These are phyloP conservation scores for Podospora australis DNA, from an alignment of 495 filamentous ascomycete species.

Conservation along the genomic window DNA sequence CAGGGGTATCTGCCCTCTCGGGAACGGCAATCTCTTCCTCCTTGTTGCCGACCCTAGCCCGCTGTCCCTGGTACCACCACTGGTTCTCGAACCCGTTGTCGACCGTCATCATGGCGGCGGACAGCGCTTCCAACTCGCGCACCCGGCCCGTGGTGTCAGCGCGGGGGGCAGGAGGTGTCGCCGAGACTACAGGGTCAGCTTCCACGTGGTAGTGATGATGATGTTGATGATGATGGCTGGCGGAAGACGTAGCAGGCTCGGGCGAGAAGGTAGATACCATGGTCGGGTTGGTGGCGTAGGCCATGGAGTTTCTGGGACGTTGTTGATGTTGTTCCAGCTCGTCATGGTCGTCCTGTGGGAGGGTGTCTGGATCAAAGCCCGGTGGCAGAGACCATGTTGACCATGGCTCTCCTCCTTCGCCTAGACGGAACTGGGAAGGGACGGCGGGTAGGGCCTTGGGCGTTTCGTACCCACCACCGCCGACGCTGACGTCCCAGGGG, in stretches of 20 bases:
- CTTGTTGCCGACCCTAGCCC: conserved; percentile 16
- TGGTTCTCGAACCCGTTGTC: conserved; percentile 48
- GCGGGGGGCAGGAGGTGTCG: neutral
- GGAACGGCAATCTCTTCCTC: neutral
- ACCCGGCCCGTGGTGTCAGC: conserved; percentile 17
- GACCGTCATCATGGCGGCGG: conserved; percentile 50
- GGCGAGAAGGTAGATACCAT: conserved; percentile 27
- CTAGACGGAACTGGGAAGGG: conserved; percentile 37
- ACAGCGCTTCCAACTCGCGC: conserved; percentile 41
- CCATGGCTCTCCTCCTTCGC: conserved; percentile 41
- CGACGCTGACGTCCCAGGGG: conserved; percentile 33
- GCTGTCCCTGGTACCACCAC: conserved; percentile 42
- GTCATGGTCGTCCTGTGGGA: conserved; percentile 15
- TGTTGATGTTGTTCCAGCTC: conserved; percentile 7
- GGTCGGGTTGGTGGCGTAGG: conserved; percentile 17
- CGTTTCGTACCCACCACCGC: neutral
- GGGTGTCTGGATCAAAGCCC: conserved; percentile 17
- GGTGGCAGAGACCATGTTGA: conserved; percentile 32
- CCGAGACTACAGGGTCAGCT: neutral
- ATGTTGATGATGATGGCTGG: neutral
- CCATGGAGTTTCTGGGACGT: neutral
- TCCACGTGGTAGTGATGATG: neutral
- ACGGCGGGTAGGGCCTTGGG: conserved; percentile 33
- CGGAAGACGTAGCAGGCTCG: conserved; percentile 9
- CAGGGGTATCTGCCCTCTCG: neutral